Conservation (phyloP, 306 rosid genomes). For the Lupinus albus region DNA sequence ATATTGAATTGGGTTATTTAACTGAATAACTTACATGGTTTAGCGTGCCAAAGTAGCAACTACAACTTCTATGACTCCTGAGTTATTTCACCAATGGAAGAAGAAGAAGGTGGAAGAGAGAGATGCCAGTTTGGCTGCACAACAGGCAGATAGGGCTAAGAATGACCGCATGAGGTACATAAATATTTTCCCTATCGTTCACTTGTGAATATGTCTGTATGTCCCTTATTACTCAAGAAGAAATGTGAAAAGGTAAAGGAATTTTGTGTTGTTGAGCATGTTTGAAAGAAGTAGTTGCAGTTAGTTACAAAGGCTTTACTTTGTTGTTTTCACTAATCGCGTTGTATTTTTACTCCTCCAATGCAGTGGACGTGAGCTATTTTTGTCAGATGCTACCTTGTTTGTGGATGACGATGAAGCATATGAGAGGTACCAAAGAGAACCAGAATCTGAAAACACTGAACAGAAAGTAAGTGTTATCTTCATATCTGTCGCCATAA, state of each 20-base stretch:
- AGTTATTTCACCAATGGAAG: slow-evolving; percentile 85
- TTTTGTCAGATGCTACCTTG: slow-evolving; percentile 84
- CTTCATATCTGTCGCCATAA: slow-evolving; percentile 11
- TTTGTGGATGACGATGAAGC: slow-evolving; percentile 98
- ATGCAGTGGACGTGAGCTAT: slow-evolving; percentile 79
- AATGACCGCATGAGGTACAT: slow-evolving; percentile 91
- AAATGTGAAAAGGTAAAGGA: background rate
- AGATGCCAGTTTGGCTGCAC: slow-evolving; percentile 86
- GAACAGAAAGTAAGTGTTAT: slow-evolving; percentile 59
- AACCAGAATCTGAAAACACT: slow-evolving; percentile 52
- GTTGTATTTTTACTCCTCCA: slow-evolving; percentile 27
- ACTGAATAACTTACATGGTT: slow-evolving; percentile 34
- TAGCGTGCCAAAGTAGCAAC: slow-evolving; percentile 77
- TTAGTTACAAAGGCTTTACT: slow-evolving; percentile 11
- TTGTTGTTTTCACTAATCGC: background rate
- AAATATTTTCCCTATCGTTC: background rate
- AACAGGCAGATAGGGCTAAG: slow-evolving; percentile 92
- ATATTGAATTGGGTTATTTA: slow-evolving; percentile 30
- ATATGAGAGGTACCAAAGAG: slow-evolving; percentile 77
- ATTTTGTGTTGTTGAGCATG: slow-evolving; percentile 20
- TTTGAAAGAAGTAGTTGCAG: slow-evolving; percentile 2
- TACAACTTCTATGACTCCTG: slow-evolving; percentile 83
- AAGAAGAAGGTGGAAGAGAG: slow-evolving; percentile 80
- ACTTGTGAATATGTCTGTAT: slow-evolving; percentile 1
- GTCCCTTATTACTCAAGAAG: background rate